Evolutionary conservation across 169 alveolate genomes (phyloP), one percentile per base, ranked within the genome.

Genomic region (Theileria sp.): DNA sequence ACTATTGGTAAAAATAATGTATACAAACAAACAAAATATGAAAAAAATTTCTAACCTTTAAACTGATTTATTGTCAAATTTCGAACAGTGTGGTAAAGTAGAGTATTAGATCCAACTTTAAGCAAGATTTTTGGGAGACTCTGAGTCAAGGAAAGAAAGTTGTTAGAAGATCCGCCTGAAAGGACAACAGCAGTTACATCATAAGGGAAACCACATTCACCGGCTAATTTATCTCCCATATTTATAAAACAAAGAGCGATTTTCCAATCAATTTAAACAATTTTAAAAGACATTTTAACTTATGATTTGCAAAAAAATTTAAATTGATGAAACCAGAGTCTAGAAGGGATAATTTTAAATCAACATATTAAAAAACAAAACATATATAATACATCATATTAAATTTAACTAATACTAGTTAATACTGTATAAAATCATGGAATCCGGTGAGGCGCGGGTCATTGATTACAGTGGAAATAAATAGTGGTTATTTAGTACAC

Each of bases 101-200:
- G 81, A 17, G 86, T 26, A 60, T 32, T 75, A 17, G 68, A 28
- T 15, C 86, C 83, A 13, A 77, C 70, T 32, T 23, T 65, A 28
- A 83, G 9, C 70, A 83, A 30, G 49, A 81, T 73, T 77, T 83
- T 83, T 7, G 86, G 85, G 26, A 54, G 50, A 21, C 21, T 64
- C 38, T 49, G 49, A 7, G 84, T 54, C 12, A 83, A 77, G 10
- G 80, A 75, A n/a, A 28, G 10, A 25, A 83, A 67, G 61, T 61
- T 51, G 82, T 75, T 71, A 17, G 80, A 67, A 21, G 61, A 67
- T 5, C 79, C 83, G 2, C 81, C 89, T 0, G 89, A 73, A 32
- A 83, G 75, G 1, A 83, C 62, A 9, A 83, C 77, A 13, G 82
- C 86, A 30, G 86, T 77, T 15, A 83, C 68, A 23, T 25, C 70